Percentiles rank a stretch among this genome's conserved stretches.
phyloP scores from a whole-genome alignment of 179 eudicot species.

The Spergularia azorica region DNA sequence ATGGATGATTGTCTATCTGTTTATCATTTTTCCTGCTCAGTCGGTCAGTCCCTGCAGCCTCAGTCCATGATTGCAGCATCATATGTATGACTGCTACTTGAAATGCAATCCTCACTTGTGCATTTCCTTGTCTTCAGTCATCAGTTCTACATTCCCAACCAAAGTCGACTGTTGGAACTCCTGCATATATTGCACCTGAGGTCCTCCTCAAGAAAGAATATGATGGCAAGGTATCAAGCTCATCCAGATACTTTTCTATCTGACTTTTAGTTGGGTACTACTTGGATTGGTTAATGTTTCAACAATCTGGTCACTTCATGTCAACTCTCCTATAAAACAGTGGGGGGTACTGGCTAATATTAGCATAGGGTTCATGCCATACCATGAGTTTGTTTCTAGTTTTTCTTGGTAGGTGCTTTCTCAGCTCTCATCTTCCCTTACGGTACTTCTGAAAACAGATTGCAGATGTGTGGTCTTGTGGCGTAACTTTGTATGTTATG shows the following conservation, averaged over 20 bases:
- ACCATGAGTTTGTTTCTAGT: no score
- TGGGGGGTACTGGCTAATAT: no score
- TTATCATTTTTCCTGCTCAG: neutral
- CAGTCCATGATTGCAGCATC: neutral
- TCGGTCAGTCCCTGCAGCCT: neutral
- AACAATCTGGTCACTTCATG: no score
- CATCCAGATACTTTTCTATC: neutral
- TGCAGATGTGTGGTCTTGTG: slow-evolving; percentile 99
- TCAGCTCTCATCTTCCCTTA: slow-evolving; percentile 8
- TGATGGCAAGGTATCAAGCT: slow-evolving; percentile 77
- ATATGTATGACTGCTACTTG: neutral
- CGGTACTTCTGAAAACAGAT: slow-evolving; percentile 46
- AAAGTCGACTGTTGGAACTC: slow-evolving; percentile 96
- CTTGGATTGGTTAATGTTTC: no score
- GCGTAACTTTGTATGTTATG: slow-evolving; percentile 96
- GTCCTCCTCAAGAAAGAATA: slow-evolving; percentile 87
- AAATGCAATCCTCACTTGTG: slow-evolving; percentile 6
- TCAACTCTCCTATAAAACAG: no score
- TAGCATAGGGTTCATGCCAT: no score
- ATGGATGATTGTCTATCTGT: neutral
- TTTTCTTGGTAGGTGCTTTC: no score
- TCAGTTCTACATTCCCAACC: slow-evolving; percentile 98
- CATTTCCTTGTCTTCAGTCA: slow-evolving; percentile 49
- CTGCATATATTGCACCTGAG: slow-evolving; percentile 97
- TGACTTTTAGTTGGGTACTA: no score